Base-by-base conservation (phyloP, 257 asterid species). In the Solanum corneliomulleri region DNA sequence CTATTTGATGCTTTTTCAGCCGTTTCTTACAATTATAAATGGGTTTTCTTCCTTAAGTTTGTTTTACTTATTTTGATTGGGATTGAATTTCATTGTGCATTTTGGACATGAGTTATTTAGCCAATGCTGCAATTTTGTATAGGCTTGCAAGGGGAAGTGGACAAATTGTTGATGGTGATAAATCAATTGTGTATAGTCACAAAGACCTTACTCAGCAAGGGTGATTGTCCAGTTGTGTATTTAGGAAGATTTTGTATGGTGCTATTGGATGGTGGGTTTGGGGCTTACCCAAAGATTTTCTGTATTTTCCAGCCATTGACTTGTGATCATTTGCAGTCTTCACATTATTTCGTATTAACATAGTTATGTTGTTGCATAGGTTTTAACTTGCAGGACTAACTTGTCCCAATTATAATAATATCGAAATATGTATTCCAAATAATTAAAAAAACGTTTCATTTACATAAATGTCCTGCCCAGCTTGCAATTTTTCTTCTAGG, bases 131-230 rank as follows among this genome's bases (percentile, higher is more conserved):
- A 81, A 81, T 74, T 68, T 68, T 27, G 14, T 86, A 89, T 87
- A 92, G 95, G 95, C 58, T 92, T 75, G 95, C 89, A 29, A 88
- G 93, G 87, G 95, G 95, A 86, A 85, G 35, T 69, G 95, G 95
- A n/a, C 92, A 92, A 69, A 88, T 92, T 44, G 95, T 92, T 85
- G 87, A 91, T 39, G 92, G 93, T 37, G 95, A 92, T 44, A 89
- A 86, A 88, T 89, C 87, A 33, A 66, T 92, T 11, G 42, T 88
- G 16, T 92, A 92, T 87, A 92, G 91, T 9, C 95, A 92, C 91
- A 92, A 87, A 87, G 93, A 91, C 70, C 89, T 92, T 14, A 66
- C 83, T 76, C 83, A 47, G 69, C 41, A 52, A 64, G 20, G 44
- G 23, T 80, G 68, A 49, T 47, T 29, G 29, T 47, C 44, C 45